Conservation (phyloP, 1,284 basidiomycete species). For the Rhodotorula sp. region DNA sequence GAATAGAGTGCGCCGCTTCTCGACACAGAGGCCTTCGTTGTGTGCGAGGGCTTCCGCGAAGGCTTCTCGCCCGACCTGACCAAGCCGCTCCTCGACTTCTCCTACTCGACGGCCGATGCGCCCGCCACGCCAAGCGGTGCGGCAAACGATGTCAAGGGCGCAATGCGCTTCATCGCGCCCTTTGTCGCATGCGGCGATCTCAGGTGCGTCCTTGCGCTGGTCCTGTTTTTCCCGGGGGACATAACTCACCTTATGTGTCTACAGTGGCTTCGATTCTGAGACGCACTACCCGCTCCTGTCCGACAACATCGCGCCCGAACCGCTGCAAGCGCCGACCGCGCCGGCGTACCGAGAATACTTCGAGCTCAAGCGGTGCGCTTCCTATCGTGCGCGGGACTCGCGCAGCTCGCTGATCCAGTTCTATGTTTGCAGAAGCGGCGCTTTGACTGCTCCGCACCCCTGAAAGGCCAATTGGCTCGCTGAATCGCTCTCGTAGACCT, state of each 20-base stretch:
- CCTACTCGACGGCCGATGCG: conserved; percentile 21
- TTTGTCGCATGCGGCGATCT: conserved; percentile 49
- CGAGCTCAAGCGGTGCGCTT: conserved; percentile 25
- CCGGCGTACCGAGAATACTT: conserved; percentile 44
- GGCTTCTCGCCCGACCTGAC: conserved; percentile 45
- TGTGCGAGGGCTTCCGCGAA: conserved; percentile 56
- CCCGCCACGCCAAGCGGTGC: conserved; percentile 8
- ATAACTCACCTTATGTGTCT: not conserved
- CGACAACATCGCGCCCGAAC: conserved; percentile 11
- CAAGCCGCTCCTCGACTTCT: conserved; percentile 44
- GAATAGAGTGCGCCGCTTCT: not conserved
- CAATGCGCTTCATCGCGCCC: conserved; percentile 45
- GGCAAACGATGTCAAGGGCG: conserved; percentile 24
- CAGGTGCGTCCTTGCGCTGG: conserved; percentile 30
- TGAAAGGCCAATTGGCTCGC: too few species aligned
- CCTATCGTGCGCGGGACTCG: not conserved
- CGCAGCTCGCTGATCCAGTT: not conserved
- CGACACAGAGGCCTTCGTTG: conserved; percentile 58
- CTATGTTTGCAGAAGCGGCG: not conserved
- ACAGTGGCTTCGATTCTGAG: conserved; percentile 45
- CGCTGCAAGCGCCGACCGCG: conserved; percentile 39
- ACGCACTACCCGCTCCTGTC: conserved; percentile 39
- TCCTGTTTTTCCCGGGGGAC: not conserved
- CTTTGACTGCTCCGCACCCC: not conserved
- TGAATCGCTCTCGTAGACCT: too few species aligned